Evolutionary conservation across 2,329 filamentous ascomycete species (phyloP).

Genomic region (Didymella pomorum): DNA sequence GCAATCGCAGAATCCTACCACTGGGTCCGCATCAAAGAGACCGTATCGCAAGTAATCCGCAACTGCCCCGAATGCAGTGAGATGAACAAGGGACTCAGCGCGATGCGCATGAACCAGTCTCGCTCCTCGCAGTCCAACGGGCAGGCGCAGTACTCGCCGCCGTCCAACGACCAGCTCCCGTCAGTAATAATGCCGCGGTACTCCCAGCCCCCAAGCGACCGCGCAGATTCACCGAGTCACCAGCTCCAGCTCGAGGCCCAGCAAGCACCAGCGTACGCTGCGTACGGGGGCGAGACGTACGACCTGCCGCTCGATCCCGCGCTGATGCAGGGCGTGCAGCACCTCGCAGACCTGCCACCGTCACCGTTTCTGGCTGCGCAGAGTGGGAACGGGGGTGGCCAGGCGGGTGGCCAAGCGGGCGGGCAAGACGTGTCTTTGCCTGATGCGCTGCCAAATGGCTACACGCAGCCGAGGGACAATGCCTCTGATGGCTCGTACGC

Average conservation of each 20-base stretch:
- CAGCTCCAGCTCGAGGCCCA: conserved; percentile 42
- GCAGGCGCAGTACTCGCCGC: conserved; percentile 13
- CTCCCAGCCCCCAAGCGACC: conserved; percentile 6
- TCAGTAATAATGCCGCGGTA: background rate
- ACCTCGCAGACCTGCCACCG: conserved; percentile 43
- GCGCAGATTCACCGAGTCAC: conserved; percentile 36
- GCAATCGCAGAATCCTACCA: conserved; percentile 93
- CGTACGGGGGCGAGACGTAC: conserved; percentile 53
- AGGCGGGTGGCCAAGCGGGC: background rate
- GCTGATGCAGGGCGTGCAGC: conserved; percentile 60
- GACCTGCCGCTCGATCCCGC: conserved; percentile 68
- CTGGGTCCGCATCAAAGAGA: conserved; percentile 98
- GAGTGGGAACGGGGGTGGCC: background rate
- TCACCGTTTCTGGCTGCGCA: conserved; percentile 43
- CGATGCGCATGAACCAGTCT: conserved; percentile 35
- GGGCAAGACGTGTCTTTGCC: background rate
- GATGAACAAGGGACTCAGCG: conserved; percentile 48
- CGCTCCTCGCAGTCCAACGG: conserved; percentile 21
- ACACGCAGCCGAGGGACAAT: background rate
- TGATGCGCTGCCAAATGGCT: background rate
- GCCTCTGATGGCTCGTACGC: background rate
- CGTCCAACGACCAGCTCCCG: conserved; percentile 11
- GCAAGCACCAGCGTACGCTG: conserved; percentile 33
- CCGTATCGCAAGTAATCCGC: conserved; percentile 91
- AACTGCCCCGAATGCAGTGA: conserved; percentile 93